Evolutionary conservation across 129 eudicot genomes (phyloP).

Genomic region (Silybum marianum): DNA sequence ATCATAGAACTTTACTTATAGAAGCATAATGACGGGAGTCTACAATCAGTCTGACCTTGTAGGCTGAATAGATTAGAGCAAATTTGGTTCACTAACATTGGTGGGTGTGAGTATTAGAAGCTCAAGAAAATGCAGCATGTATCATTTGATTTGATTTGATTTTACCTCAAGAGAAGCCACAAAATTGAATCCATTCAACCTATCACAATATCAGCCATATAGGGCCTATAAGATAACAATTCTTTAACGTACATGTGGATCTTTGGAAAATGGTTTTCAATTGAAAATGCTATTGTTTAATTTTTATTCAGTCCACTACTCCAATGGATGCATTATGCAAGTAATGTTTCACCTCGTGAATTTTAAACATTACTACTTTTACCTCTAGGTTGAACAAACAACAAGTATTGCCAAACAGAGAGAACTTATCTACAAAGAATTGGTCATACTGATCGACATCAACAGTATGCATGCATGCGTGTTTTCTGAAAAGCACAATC

Average conservation of each 20-base stretch:
- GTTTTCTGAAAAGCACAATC: conserved; percentile 1
- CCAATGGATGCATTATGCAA: not conserved
- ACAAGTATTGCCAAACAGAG: not conserved
- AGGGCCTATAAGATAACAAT: not conserved
- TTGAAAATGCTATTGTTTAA: not conserved
- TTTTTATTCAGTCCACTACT: not conserved
- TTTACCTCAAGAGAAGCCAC: not conserved
- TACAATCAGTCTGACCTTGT: too few relatives aligned
- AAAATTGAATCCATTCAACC: not conserved
- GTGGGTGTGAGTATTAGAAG: not conserved
- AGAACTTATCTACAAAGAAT: not conserved
- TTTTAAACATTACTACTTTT: not conserved
- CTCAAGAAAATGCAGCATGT: not conserved
- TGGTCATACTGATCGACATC: not conserved
- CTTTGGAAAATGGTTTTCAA: not conserved
- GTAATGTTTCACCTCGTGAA: not conserved
- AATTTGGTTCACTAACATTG: not conserved
- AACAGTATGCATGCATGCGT: not conserved
- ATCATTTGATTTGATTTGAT: not conserved
- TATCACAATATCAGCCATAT: not conserved
- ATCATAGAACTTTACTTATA: not conserved
- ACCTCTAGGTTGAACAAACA: not conserved
- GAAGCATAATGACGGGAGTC: too few relatives aligned
- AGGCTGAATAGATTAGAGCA: not conserved
- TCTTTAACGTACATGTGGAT: not conserved